Conservation (phyloP, 495 filamentous ascomycete species). For the Neurospora sp. region DNA sequence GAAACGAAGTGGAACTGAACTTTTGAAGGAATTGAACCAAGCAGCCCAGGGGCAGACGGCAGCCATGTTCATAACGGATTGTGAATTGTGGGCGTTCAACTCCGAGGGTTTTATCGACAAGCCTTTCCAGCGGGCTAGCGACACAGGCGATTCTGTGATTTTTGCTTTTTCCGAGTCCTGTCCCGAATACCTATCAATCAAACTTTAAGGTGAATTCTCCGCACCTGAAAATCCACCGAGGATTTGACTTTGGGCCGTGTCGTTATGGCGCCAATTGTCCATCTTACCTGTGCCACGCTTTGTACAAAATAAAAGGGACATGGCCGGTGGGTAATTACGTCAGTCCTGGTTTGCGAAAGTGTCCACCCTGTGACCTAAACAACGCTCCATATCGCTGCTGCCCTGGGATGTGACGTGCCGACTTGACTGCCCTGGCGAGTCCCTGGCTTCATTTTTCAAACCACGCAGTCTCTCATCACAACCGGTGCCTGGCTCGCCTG, state of each 20-base stretch:
- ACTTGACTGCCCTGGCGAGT: not conserved
- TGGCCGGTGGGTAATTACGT: not conserved
- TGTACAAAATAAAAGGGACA: not conserved
- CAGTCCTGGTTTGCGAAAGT: not conserved
- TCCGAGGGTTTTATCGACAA: not conserved
- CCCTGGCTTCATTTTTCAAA: too few relatives aligned
- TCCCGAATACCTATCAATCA: not conserved
- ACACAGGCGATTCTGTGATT: not conserved
- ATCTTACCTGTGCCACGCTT: not conserved
- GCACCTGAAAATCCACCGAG: not conserved
- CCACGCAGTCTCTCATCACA: not conserved
- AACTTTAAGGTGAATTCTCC: not conserved
- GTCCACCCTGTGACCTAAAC: not conserved
- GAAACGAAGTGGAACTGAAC: not conserved
- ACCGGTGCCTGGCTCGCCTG: not conserved
- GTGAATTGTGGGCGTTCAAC: not conserved
- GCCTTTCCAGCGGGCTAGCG: not conserved
- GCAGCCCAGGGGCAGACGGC: too few relatives aligned
- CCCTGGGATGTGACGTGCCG: not conserved
- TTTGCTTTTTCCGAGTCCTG: not conserved
- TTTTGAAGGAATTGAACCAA: too few relatives aligned
- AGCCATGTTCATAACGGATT: not conserved
- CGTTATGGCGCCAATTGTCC: not conserved
- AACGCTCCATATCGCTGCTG: not conserved
- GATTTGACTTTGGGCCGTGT: not conserved